Evolutionary conservation across 2,329 filamentous ascomycete genomes (phyloP).

Genomic region (Cadophora malorum): DNA sequence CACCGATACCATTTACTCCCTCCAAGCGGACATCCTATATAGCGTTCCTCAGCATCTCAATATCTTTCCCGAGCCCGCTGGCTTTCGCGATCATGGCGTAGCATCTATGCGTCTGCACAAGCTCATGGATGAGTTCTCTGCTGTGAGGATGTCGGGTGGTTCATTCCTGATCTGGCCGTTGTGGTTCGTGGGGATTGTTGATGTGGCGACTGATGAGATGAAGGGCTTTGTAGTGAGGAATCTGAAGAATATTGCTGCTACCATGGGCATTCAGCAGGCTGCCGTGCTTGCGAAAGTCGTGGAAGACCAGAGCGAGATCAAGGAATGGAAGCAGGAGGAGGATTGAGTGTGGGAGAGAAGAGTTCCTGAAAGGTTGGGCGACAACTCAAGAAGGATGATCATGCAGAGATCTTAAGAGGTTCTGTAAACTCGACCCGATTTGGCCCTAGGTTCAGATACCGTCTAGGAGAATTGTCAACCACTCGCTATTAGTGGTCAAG

Average conservation of each 20-base stretch:
- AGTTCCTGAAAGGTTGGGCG: not conserved
- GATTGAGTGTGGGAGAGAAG: not conserved
- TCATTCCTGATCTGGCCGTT: slow-evolving; percentile 43
- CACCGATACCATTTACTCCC: slow-evolving; percentile 30
- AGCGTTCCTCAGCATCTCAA: slow-evolving; percentile 38
- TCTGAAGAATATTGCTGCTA: slow-evolving; percentile 34
- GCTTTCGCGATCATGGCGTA: not conserved
- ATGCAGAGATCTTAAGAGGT: not conserved
- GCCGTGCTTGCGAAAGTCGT: slow-evolving; percentile 33
- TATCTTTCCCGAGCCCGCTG: slow-evolving; percentile 20
- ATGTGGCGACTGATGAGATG: slow-evolving; percentile 26
- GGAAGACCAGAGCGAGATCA: slow-evolving; percentile 21
- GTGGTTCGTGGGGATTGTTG: slow-evolving; percentile 38
- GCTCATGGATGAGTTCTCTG: slow-evolving; percentile 16
- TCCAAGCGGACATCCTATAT: slow-evolving; percentile 37
- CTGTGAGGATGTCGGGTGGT: slow-evolving; percentile 31
- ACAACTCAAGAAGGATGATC: not conserved
- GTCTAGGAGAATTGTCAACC: not conserved
- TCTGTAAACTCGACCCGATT: not conserved
- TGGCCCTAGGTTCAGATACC: not conserved
- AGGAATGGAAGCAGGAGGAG: slow-evolving; percentile 26
- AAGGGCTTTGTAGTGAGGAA: slow-evolving; percentile 35
- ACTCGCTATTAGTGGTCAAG: not conserved
- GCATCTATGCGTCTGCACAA: slow-evolving; percentile 18
- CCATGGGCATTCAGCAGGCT: slow-evolving; percentile 40